Evolutionary conservation across 768 basidiomycete species (phyloP), one percentile per base, ranked within the genome.

Genomic region (Serendipita vermifera): DNA sequence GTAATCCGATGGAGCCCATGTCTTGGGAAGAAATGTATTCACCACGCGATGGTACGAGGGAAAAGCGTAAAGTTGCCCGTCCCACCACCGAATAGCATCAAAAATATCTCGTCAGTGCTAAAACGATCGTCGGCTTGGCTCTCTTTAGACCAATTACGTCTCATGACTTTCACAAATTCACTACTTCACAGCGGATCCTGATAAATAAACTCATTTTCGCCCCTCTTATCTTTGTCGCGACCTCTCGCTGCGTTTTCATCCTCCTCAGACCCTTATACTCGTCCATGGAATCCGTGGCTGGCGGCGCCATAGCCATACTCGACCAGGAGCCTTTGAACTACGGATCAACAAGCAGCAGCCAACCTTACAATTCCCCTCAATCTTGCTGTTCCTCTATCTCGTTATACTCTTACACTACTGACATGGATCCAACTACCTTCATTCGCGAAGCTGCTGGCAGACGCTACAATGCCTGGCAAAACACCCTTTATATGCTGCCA

Each of bases 1-100:
- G 87, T 55, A 81, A 78, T 7, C 85, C 85, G 22, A 82, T 92
- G 78, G 81, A 86, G 57, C 85, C 89, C 0, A 78, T 88, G 13
- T 88, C 85, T 1, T 92, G 89, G 89, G 81, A 87, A 69, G 86
- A 86, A 67, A 92, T 92, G 89, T 77, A 86, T 20, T 90, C 87
- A 65, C 80, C 85, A 17, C 81, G 80, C 66, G 89, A 87, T 14
- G 86, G 87, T 3, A 77, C 73, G 60, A 71, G 82, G 41, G 89
- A 92, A 67, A 85, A 78, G 62, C 77, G 89, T 58, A 92, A 92
- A 65, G 17, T 22, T 51, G 46, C 46, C 7, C 11, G 24, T 20
- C 46, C 46, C 5, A 51, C 9, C 17, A 31, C 27, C 20, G 46
- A 51, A 9, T 51, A 51, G 26, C n/a, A 15, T 29, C 20, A 51